These are phyloP conservation scores for Penicillium manginii DNA, from an alignment of 495 filamentous ascomycete species.

Conservation along the genomic window DNA sequence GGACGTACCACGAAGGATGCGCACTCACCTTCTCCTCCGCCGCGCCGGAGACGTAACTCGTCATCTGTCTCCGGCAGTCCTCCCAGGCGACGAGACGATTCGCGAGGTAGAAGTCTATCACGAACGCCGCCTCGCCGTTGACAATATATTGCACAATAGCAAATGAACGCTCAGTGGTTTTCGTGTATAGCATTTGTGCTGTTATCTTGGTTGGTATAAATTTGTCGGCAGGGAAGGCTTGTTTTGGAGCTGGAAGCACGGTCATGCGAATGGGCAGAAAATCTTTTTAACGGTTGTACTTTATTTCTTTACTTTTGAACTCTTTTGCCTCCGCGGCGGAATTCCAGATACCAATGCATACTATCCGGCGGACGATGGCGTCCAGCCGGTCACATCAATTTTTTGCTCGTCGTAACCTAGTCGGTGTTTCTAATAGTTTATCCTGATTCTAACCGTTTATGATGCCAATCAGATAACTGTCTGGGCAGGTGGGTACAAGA, in stretches of 20 bases:
- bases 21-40: slow-evolving; percentile 36
- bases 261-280: slow-evolving; percentile 1
- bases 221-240: neutral
- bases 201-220: neutral
- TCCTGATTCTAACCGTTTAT: no score
- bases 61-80: slow-evolving; percentile 30
- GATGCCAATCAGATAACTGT: no score
- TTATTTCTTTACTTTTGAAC: slow-evolving; percentile 5
- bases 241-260: neutral
- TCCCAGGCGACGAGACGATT: slow-evolving; percentile 21
- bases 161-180: neutral
- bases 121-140: slow-evolving; percentile 37
- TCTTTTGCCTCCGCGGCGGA: slow-evolving; percentile 3
- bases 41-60: slow-evolving; percentile 23
- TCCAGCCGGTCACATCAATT: no score
- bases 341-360: slow-evolving; percentile 11
- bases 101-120: slow-evolving; percentile 32
- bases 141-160: neutral
- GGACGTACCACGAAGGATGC: slow-evolving; percentile 23
- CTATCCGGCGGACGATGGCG: no score
- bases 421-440: no score
- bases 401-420: no score
- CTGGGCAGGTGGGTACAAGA: no score
- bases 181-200: neutral
- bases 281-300: slow-evolving; percentile 4